A percentile compares a stretch with the other conserved stretches of the same genome.
Conservation (phyloP, 1,284 basidiomycete genomes). For the Ceratobasidium sp. region DNA sequence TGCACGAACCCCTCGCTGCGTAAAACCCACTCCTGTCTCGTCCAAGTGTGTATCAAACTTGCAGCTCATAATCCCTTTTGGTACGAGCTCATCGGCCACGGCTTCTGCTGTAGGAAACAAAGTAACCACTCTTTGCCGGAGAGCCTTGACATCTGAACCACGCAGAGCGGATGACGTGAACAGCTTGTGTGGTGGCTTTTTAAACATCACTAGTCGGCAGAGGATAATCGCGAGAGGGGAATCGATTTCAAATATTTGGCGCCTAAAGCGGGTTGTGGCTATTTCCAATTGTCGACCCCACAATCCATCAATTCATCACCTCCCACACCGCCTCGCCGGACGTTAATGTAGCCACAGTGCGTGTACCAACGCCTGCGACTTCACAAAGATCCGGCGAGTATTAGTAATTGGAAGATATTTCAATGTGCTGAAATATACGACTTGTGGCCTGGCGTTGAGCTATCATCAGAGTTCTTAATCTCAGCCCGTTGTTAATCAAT, state of each 20-base stretch:
- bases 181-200: constrained; percentile 33
- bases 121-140: constrained; percentile 64
- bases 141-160: constrained; percentile 70
- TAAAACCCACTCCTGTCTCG: constrained; percentile 64
- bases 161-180: constrained; percentile 54
- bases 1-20: no score
- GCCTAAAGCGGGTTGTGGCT: background rate
- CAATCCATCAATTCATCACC: no score
- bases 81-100: constrained; percentile 67
- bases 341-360: no score
- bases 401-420: no score
- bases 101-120: constrained; percentile 55
- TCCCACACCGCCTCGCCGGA: no score
- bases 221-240: background rate
- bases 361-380: no score
- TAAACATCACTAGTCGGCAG: constrained; percentile 9
- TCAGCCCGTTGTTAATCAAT: no score
- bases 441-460: no score
- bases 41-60: constrained; percentile 69
- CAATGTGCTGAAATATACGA: no score
- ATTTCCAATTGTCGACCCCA: no score
- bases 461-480: no score
- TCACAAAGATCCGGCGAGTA: no score
- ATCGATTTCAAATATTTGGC: background rate
- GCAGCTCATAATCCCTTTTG: constrained; percentile 68